phyloP scores from a whole-genome alignment of 2,329 filamentous ascomycete genomes.

The Aureobasidium leucospermi region DNA sequence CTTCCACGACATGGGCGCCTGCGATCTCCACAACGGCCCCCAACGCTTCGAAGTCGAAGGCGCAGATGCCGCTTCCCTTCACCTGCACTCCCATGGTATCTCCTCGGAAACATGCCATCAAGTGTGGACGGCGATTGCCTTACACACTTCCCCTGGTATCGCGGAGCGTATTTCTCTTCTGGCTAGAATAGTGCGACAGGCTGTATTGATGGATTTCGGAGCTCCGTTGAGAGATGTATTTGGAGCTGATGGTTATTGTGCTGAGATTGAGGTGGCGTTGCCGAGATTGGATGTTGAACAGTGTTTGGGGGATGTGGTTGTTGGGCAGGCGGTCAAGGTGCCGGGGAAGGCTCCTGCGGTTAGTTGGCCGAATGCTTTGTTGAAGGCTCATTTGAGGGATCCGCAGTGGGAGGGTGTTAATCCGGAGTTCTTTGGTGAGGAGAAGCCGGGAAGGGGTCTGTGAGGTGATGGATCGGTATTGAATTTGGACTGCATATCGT shows the following conservation, averaged over 20 bases:
- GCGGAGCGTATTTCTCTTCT: conserved; percentile 37
- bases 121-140: conserved; percentile 33
- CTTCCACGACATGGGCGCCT: conserved; percentile 31
- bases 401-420: conserved; percentile 22
- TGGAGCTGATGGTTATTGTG: conserved; percentile 19
- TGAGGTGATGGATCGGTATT: not conserved
- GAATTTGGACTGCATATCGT: not conserved
- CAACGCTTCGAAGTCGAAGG: conserved; percentile 41
- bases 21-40: conserved; percentile 25
- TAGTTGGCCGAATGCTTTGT: conserved; percentile 21
- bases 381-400: conserved; percentile 18
- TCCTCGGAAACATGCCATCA: conserved; percentile 19
- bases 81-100: conserved; percentile 24
- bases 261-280: conserved; percentile 24
- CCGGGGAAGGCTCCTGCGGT: conserved; percentile 33
- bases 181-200: conserved; percentile 31
- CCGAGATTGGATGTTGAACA: conserved; percentile 36
- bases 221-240: conserved; percentile 1
- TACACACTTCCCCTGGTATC: conserved; percentile 38
- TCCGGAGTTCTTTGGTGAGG: conserved; percentile 19
- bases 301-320: conserved; percentile 36
- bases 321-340: conserved; percentile 30
- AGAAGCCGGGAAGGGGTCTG: not conserved
- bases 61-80: conserved; percentile 33
- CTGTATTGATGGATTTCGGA: conserved; percentile 35